Evolutionary conservation across 768 basidiomycete species (phyloP), one percentile per base, ranked within the genome.

Genomic region (Steccherinum ochraceum): DNA sequence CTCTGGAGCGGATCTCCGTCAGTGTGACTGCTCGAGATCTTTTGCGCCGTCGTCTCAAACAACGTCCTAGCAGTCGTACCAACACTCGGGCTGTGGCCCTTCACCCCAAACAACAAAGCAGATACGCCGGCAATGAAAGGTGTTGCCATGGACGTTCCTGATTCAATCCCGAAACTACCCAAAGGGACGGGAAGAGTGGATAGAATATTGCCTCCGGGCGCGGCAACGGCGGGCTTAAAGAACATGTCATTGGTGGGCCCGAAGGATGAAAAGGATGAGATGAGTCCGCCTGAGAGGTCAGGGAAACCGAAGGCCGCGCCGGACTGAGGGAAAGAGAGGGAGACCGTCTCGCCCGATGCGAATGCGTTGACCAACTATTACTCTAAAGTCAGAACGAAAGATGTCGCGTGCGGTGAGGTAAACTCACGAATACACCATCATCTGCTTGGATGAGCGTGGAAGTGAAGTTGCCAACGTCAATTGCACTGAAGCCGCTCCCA

Each of bases 241-340:
- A 67, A 74, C 53, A 80, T 69, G 58, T 84, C 81, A 59, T 81
- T 76, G 2, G 79, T 73, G 1, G 82, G 83, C 0, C 83, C 83
- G 52, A 77, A 79, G 40, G 74, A 72, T 25, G 77, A 74, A 62
- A 80, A 81, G 18, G 64, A 60, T 1, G 79, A 81, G 18, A 81
- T 74, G 40, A 81, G 69, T 12, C 82, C 83, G 16, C 80, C 82
- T 3, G 66, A 62, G 11, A 74, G 68, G 53, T 79, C 75, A 16
- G 76, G 73, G 62, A 76, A 70, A 23, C 75, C 61, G 47, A 68
- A 66, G 4, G 66, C 57, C 0, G 60, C 72, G 18, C 76, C 75
- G 23, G 61, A 58, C 64, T 78, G 75, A 40, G 75, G 76, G 70
- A 79, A 78, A 1, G 74, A 67, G 39, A 80, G 50, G 3, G 69